phyloP scores from a whole-genome alignment of 495 filamentous ascomycete genomes.

The Hypomontagnella submonticulosa region DNA sequence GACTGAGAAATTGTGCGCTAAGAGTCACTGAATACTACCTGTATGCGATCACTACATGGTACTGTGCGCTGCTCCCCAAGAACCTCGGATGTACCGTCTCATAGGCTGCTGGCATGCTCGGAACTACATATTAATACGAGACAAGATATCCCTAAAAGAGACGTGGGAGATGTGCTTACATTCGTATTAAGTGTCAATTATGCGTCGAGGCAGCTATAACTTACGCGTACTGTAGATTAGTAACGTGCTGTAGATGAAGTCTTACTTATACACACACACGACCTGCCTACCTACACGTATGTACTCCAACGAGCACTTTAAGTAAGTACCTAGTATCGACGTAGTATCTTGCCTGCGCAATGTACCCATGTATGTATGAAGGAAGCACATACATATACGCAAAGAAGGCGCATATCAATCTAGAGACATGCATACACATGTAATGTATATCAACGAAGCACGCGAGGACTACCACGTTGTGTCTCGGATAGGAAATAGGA shows the following conservation, averaged over 20 bases:
- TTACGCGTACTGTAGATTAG: not conserved
- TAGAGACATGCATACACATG: not conserved
- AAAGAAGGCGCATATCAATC: constrained; percentile 18
- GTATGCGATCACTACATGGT: not conserved
- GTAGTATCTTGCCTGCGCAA: constrained; percentile 15
- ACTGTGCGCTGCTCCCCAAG: constrained; percentile 1
- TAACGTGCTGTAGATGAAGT: constrained; percentile 9
- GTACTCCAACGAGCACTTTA: not conserved
- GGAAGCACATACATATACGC: constrained; percentile 26
- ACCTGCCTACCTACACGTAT: constrained; percentile 12
- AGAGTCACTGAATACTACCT: constrained; percentile 13
- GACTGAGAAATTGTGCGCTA: constrained; percentile 21
- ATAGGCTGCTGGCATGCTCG: not conserved
- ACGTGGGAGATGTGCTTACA: constrained; percentile 3
- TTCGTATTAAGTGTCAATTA: constrained; percentile 15
- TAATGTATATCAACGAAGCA: constrained; percentile 16
- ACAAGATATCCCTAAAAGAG: not conserved
- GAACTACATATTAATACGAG: not conserved
- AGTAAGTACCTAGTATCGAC: constrained; percentile 14
- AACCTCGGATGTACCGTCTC: not conserved
- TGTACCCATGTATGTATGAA: constrained; percentile 25
- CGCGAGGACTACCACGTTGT: constrained; percentile 43
- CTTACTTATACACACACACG: constrained; percentile 10
- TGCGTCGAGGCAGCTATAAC: constrained; percentile 5
- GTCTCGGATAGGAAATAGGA: constrained; percentile 40